A percentile compares a stretch with the other conserved stretches of the same genome.
Evolutionary conservation across 225 moss, liverwort and hornwort species (phyloP).

Genomic region (Sphagnum tenellum): DNA sequence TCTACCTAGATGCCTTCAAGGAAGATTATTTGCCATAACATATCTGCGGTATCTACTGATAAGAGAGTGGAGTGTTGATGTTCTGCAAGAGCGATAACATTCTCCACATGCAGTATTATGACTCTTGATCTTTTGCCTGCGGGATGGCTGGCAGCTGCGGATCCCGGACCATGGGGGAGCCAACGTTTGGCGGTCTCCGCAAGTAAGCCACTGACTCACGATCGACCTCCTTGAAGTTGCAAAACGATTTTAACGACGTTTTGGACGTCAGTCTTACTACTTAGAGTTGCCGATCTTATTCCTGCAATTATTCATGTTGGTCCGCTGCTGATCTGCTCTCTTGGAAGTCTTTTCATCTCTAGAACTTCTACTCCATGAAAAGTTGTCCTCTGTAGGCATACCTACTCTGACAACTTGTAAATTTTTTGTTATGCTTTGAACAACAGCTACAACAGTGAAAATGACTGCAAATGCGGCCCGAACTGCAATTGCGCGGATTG

Average conservation of each 20-base stretch:
- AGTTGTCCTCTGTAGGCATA: too few relatives aligned
- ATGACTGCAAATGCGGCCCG: conserved; percentile 43
- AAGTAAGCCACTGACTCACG: background rate
- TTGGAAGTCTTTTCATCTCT: too few relatives aligned
- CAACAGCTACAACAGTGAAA: conserved; percentile 32
- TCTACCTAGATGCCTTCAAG: too few relatives aligned
- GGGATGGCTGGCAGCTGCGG: background rate
- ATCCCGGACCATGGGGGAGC: background rate
- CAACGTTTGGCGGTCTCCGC: conserved; percentile 2
- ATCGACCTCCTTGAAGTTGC: background rate
- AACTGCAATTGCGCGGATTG: conserved; percentile 40
- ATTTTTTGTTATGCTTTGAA: background rate
- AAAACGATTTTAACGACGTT: background rate
- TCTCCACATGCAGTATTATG: too few relatives aligned
- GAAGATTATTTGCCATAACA: too few relatives aligned
- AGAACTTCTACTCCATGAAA: too few relatives aligned
- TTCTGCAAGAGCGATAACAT: too few relatives aligned
- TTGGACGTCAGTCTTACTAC: background rate
- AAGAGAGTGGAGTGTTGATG: too few relatives aligned
- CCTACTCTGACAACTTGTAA: background rate
- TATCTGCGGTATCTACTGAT: too few relatives aligned
- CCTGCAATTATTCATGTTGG: background rate
- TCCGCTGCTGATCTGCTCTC: too few relatives aligned
- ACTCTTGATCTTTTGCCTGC: too few relatives aligned
- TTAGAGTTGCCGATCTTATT: background rate